Base-by-base conservation (phyloP, 179 eudicot genomes). In the Camellia oleifera region DNA sequence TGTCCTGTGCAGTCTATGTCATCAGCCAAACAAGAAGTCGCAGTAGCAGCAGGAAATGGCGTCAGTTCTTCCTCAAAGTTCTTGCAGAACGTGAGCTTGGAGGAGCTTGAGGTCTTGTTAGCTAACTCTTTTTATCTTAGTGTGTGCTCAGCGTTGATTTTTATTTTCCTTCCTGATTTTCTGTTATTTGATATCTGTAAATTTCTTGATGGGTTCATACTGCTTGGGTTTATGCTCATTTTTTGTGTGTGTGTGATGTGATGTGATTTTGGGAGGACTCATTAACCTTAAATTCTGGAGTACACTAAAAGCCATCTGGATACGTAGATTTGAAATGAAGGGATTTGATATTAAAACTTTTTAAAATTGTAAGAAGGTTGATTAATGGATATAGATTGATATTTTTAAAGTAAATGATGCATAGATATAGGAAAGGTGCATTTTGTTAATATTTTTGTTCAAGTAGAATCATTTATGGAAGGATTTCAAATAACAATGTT, bases 61-160 rank as follows among this genome's bases (percentile, higher is more conserved):
- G 15, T 9, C 45, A 45, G 26, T 6, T 69, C 76, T 57, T n/a
- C 75, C 11, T 58, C 65, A 44, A 66, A 52, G 63, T 68, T 56
- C 20, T 15, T 54, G 48, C 32, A 48, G 61, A 42, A 56, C 69
- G 75, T 40, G 50, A 6, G 26, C 54, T 12, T 78, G 56, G 75
- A 78, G 62, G 80, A 78, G 75, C 80, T 78, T 69, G 80, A 78
- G 80, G 80, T 78, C n/a, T 68, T 68, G 23, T 26, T 9, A 46
- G 52, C 74, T 44, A 7, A 70, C 76, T 44, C 67, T 12, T 60
- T 62, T 71, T 23, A 40, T 73, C 76, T 70, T 48, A 54, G 63
- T 18, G 7, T 52, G 18, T 54, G 10, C 44, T 12, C 9, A 8
- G 15, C 14, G 3, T 46, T 40, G 9, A 18, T 23, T 32, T 60